Base-by-base conservation (phyloP, 257 asterid species). In the Solanum lignicaule region DNA sequence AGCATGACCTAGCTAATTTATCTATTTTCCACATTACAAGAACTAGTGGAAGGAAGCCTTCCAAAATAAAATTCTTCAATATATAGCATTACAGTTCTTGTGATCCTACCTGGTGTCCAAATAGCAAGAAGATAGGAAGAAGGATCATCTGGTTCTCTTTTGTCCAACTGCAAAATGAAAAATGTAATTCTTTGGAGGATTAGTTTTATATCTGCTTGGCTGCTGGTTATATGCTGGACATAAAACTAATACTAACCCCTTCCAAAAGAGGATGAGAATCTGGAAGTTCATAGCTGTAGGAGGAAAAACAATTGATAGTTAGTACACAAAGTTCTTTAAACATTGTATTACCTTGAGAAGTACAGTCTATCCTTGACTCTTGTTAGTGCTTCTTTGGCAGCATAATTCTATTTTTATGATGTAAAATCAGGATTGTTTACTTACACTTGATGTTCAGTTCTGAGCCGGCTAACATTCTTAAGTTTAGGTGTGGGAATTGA, bases 401-500 rank as follows among this genome's bases (percentile, higher is more conserved):
- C 62, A 31, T 66, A 36, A 62, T 66, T 85, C 62, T 33, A 85
- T 85, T 25, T 27, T 43, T 46, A 27, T 38, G 31, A 39, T 65
- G 18, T 27, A 46, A 52, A 23, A 43, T 86, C 48, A 39, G 82
- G 60, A 88, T 79, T 23, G 21, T 88, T 58, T 87, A 92, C 99
- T 95, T 93, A 97, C 99, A 97, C 99, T 81, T 90, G 94, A 93
- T 97, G 99, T 90, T 97, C 99, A 90, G 99, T 97, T 92, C 99
- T 94, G 88, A 96, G 98, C 58, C 95, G 93, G 93, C 93, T 96
- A 88, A 93, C 89, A 85, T 95, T 93, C 90, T 97, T 96, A 41
- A 96, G 99, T 93, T 94, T 97, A 87, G 99, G 98, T 83, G 90
- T 91, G 62, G 98, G 98, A 86, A 97, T 91, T 84, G 99, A 97